Evolutionary conservation across 257 asterid species (phyloP).

Genomic region (Lavandula angustifolia): DNA sequence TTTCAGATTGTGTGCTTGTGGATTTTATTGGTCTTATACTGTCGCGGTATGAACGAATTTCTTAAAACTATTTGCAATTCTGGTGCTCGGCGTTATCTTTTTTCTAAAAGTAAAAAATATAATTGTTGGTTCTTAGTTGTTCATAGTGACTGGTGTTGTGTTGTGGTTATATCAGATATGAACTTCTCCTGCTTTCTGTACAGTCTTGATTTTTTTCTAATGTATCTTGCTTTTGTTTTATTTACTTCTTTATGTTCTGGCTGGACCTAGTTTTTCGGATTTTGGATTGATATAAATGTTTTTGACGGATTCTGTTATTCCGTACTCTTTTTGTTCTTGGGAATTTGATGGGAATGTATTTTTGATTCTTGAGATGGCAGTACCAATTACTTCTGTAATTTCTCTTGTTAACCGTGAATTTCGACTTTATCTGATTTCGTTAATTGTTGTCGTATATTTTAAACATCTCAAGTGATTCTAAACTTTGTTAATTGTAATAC

Average conservation of each 20-base stretch:
- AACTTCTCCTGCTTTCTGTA: constrained; percentile 18
- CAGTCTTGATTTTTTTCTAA: constrained; percentile 10
- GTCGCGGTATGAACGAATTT: constrained; percentile 29
- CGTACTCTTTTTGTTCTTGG: not conserved
- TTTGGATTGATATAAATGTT: not conserved
- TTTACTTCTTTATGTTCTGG: constrained; percentile 12
- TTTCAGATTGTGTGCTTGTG: constrained; percentile 16
- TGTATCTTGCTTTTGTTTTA: not conserved
- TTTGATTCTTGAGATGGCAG: constrained; percentile 22
- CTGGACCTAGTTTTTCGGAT: not conserved
- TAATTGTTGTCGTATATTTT: not conserved
- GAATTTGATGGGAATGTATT: constrained; percentile 13
- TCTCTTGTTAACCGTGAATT: not conserved
- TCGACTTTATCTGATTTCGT: not conserved
- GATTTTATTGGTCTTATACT: constrained; percentile 4
- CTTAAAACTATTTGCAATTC: not conserved
- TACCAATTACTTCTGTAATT: constrained; percentile 10
- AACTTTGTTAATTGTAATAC: constrained; percentile 4
- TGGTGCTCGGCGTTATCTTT: not conserved
- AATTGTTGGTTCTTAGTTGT: not conserved
- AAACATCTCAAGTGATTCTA: not conserved
- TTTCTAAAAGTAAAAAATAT: not conserved
- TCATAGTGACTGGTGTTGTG: constrained; percentile 17
- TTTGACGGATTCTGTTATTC: not conserved
- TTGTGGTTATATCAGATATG: constrained; percentile 5